Evolutionary conservation across 257 asterid species (phyloP), one percentile per base, ranked within the genome.

Genomic region (Galeopsis tetrahit): DNA sequence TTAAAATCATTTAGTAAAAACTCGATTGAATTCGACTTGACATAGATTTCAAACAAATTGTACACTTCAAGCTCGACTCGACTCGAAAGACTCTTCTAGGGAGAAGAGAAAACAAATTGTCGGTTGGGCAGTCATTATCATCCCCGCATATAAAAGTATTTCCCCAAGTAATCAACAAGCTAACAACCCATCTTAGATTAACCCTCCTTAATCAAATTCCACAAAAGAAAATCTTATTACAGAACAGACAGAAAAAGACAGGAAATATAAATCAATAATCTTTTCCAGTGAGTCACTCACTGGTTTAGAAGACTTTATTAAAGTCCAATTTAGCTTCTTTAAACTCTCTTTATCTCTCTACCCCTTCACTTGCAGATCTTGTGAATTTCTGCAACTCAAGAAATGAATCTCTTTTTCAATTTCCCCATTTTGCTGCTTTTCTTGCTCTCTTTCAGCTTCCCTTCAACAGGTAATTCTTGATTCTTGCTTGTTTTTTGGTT

Each of bases 381-480:
- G 58, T 6, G 81, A 66, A 17, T 33, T 69, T 48, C 79, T 79
- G 70, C 71, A 58, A 10, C 52, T 38, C 2, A 74, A 44, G 63
- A 74, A 78, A 88, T 90, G 96, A 82, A 49, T 33, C 46, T 70
- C 62, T 74, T 80, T 61, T 40, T 66, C 74, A 77, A 76, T 75
- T 71, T 84, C 75, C 51, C 83, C 79, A 17, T 83, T 70, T 5
- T 76, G 38, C 72, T 86, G 6, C 59, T 85, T 1, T 73, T 86
- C 62, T 77, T 82, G 70, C 74, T 93, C 48, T 83, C 84, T 76
- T 87, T 81, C 85, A 81, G 57, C 75, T 82, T 93, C 39, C 78
- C 86, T 53, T 84, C 97, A 28, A 82, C 88, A 81, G 95, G 97
- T 90, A 75, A 66, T 66, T 34, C 7, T 46, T 7, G 46, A 9